Evolutionary conservation across 2,329 filamentous ascomycete genomes (phyloP).

Genomic region (Alternaria metachromatica): DNA sequence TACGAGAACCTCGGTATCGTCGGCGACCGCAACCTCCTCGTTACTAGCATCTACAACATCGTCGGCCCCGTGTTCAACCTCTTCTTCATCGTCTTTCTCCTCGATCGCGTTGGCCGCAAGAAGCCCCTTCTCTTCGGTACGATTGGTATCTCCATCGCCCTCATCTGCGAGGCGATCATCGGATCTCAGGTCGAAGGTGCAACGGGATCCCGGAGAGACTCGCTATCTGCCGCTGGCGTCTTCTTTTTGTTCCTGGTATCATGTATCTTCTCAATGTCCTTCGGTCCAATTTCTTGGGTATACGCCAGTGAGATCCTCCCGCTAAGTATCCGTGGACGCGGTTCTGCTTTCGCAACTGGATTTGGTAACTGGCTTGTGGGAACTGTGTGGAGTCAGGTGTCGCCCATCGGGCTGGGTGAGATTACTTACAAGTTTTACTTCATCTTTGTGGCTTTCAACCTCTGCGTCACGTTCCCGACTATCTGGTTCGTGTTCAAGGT

Average conservation of each 20-base stretch:
- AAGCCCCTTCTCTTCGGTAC: constrained; percentile 63
- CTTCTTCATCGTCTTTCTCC: constrained; percentile 65
- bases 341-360: constrained; percentile 64
- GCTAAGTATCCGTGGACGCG: constrained; percentile 67
- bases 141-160: constrained; percentile 61
- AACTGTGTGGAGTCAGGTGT: constrained; percentile 66
- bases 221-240: constrained; percentile 66
- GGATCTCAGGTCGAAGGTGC: constrained; percentile 47
- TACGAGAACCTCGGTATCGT: constrained; percentile 65
- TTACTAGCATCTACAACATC: constrained; percentile 67
- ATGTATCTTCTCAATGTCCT: constrained; percentile 44
- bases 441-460: constrained; percentile 62
- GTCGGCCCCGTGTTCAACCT: constrained; percentile 64
- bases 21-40: constrained; percentile 60
- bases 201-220: constrained; percentile 42
- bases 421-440: constrained; percentile 65
- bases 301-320: constrained; percentile 71
- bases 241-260: constrained; percentile 67
- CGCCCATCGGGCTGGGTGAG: constrained; percentile 58
- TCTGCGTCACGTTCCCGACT: constrained; percentile 52
- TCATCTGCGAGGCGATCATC: constrained; percentile 66
- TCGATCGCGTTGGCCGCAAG: constrained; percentile 60
- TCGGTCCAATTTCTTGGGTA: constrained; percentile 60
- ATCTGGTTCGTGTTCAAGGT: constrained; percentile 60
- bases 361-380: constrained; percentile 67